These are phyloP conservation scores for Sporisorium graminicola DNA, from an alignment of 1,284 basidiomycete genomes.

Conservation along the genomic window DNA sequence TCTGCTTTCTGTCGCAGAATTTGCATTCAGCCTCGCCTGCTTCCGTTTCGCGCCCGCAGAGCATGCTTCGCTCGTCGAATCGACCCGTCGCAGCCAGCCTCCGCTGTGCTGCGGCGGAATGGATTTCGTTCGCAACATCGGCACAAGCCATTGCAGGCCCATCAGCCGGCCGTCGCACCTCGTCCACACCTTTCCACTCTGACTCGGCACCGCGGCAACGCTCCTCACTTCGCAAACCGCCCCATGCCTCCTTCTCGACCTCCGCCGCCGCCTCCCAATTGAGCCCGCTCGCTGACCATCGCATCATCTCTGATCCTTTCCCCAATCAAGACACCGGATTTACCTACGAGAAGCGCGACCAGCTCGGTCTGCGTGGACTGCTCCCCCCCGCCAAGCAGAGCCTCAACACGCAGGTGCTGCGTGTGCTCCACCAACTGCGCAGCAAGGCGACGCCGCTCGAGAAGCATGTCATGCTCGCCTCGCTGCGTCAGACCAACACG, in stretches of 20 bases:
- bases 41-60: not conserved
- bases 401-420: slow-evolving; percentile 74
- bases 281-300: slow-evolving; percentile 42
- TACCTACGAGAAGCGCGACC: slow-evolving; percentile 76
- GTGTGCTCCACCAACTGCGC: slow-evolving; percentile 78
- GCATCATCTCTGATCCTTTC: slow-evolving; percentile 43
- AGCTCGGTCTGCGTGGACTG: slow-evolving; percentile 79
- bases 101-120: slow-evolving; percentile 19
- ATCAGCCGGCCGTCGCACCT: not conserved
- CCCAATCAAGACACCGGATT: slow-evolving; percentile 75
- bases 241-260: slow-evolving; percentile 26
- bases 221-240: slow-evolving; percentile 6
- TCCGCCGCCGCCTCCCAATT: slow-evolving; percentile 8
- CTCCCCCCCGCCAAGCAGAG: slow-evolving; percentile 75
- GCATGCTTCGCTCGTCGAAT: slow-evolving; percentile 31
- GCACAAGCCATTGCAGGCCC: slow-evolving; percentile 15
- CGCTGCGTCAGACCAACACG: slow-evolving; percentile 79
- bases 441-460: slow-evolving; percentile 79
- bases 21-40: too few relatives aligned
- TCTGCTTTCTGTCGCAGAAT: too few relatives aligned
- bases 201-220: not conserved
- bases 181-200: too few relatives aligned
- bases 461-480: slow-evolving; percentile 84
- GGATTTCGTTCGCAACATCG: slow-evolving; percentile 1
- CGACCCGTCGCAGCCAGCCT: slow-evolving; percentile 11